Evolutionary conservation across 2,329 filamentous ascomycete species (phyloP).

Genomic region (Ampelomyces quisqualis): DNA sequence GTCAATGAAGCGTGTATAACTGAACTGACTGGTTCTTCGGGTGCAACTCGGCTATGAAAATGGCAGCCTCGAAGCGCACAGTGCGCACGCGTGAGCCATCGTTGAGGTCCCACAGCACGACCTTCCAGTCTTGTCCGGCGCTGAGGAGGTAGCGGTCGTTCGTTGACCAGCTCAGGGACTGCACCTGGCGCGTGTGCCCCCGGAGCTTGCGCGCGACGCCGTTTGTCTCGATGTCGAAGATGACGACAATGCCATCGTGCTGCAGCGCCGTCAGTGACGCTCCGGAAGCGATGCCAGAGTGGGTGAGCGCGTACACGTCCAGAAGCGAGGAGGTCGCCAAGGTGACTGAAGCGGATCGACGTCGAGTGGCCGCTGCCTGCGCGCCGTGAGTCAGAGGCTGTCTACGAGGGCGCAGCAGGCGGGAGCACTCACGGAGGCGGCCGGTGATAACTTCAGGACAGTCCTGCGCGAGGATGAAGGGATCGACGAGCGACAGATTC

Average conservation of each 20-base stretch:
- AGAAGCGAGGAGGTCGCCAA: conserved; percentile 90
- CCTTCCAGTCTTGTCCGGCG: conserved; percentile 94
- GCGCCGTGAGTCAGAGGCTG: conserved; percentile 18
- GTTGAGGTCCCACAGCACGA: conserved; percentile 89
- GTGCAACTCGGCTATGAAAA: conserved; percentile 95
- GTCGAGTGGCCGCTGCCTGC: conserved; percentile 63
- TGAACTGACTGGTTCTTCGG: conserved; percentile 76
- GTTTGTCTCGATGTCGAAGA: conserved; percentile 97
- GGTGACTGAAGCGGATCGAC: conserved; percentile 83
- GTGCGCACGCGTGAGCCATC: conserved; percentile 72
- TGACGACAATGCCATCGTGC: conserved; percentile 86
- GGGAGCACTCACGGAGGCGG: conserved; percentile 68
- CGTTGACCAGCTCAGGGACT: conserved; percentile 91
- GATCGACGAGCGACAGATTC: conserved; percentile 72
- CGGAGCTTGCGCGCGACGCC: conserved; percentile 91
- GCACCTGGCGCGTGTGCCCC: conserved; percentile 90
- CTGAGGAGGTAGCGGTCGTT: conserved; percentile 90
- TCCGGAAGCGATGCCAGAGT: conserved; percentile 1
- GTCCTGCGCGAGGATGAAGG: conserved; percentile 72
- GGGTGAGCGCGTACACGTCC: conserved; percentile 64
- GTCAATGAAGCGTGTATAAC: background rate
- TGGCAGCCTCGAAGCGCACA: conserved; percentile 86
- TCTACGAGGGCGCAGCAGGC: conserved; percentile 56
- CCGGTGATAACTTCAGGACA: conserved; percentile 89
- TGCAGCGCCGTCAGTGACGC: conserved; percentile 32